A percentile compares a stretch with the other conserved stretches of the same genome.
phyloP scores from a whole-genome alignment of 1,284 basidiomycete genomes.

The Xerocomus tenax region DNA sequence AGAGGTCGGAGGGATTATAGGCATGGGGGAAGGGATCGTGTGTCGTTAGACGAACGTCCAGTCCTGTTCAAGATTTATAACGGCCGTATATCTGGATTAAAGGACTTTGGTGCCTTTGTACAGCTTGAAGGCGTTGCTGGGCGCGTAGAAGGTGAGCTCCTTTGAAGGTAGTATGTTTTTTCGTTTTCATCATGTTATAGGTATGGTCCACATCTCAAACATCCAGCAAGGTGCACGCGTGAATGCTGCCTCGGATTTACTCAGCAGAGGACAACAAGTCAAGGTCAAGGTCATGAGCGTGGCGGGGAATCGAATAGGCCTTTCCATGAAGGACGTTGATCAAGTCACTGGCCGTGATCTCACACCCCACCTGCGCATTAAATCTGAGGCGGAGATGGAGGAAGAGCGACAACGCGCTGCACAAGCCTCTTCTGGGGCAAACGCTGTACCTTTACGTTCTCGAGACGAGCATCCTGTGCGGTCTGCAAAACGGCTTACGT shows the following conservation, averaged over 20 bases:
- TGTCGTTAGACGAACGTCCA: constrained; percentile 68
- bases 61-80: constrained; percentile 92
- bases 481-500: constrained; percentile 86
- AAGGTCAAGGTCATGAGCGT: constrained; percentile 96
- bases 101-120: constrained; percentile 95
- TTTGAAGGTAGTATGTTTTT: not conserved
- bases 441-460: constrained; percentile 55
- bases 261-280: constrained; percentile 77
- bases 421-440: constrained; percentile 55
- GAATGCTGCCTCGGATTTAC: constrained; percentile 79
- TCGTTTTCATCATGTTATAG: constrained; percentile 35
- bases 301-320: constrained; percentile 69
- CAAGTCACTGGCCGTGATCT: constrained; percentile 85
- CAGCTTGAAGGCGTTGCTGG: constrained; percentile 80
- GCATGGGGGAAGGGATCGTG: constrained; percentile 33
- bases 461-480: constrained; percentile 49
- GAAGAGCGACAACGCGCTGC: constrained; percentile 63
- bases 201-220: constrained; percentile 92
- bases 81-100: constrained; percentile 77
- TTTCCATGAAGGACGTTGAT: constrained; percentile 98
- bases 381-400: constrained; percentile 85
- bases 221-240: constrained; percentile 79
- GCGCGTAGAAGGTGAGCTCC: constrained; percentile 70
- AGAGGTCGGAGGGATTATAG: constrained; percentile 43
- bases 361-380: constrained; percentile 87